Conservation (phyloP, 306 rosid genomes). For the Castanospermum australe region DNA sequence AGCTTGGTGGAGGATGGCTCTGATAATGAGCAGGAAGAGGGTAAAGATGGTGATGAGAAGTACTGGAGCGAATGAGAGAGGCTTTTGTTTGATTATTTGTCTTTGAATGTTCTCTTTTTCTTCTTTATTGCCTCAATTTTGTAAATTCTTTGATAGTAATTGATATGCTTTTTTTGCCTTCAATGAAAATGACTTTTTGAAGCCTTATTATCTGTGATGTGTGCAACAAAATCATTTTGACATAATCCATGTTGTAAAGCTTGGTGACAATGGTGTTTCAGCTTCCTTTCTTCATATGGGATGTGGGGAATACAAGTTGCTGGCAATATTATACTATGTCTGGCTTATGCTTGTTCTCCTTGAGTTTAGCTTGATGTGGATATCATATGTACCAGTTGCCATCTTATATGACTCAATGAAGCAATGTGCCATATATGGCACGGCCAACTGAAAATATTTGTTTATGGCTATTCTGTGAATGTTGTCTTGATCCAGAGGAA, state of each 20-base stretch:
- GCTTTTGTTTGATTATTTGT: background rate
- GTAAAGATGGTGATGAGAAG: conserved; percentile 58
- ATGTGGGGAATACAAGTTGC: background rate
- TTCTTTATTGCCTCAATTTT: background rate
- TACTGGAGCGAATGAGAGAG: conserved; percentile 70
- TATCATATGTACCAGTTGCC: background rate
- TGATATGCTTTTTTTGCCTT: background rate
- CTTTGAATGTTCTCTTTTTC: background rate
- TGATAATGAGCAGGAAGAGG: conserved; percentile 44
- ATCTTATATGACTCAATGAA: background rate
- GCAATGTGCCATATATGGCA: background rate
- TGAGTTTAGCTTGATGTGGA: background rate
- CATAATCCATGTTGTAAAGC: background rate
- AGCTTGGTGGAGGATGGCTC: conserved; percentile 31
- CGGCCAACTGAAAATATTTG: background rate
- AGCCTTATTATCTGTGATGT: background rate
- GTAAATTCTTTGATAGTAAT: background rate
- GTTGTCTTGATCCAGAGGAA: background rate
- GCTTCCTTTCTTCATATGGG: background rate
- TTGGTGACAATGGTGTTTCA: background rate
- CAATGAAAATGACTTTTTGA: background rate
- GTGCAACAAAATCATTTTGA: background rate
- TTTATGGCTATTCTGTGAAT: background rate
- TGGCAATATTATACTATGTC: background rate
- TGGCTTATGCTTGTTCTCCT: background rate